phyloP scores from a whole-genome alignment of 116 monocot genomes.

The Zostera marina region DNA sequence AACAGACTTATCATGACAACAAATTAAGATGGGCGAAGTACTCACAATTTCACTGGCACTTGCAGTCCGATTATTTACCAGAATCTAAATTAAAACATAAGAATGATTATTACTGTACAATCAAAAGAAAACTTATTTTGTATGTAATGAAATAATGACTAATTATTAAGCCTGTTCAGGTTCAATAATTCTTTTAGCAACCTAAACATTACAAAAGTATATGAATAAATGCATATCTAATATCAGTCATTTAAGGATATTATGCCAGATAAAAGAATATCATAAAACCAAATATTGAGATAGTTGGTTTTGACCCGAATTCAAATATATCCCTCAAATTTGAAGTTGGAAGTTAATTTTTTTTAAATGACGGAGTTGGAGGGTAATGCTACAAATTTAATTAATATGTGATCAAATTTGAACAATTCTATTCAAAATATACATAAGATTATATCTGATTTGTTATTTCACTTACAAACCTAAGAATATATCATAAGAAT shows the following conservation, averaged over 20 bases:
- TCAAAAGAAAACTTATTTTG: background rate
- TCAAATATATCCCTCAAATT: too few species aligned
- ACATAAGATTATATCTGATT: too few species aligned
- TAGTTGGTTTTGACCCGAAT: too few species aligned
- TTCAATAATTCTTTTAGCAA: background rate
- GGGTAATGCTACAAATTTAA: too few species aligned
- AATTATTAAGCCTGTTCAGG: too few species aligned
- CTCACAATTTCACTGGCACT: constrained; percentile 97
- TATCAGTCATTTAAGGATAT: background rate
- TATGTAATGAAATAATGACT: background rate
- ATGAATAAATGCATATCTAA: too few species aligned
- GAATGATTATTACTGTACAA: background rate
- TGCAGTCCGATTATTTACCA: constrained; percentile 88
- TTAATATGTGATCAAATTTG: too few species aligned
- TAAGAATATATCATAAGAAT: background rate
- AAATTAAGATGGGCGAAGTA: background rate
- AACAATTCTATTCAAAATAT: too few species aligned
- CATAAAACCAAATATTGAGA: too few species aligned
- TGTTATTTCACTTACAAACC: too few species aligned
- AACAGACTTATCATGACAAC: background rate
- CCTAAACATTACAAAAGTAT: background rate
- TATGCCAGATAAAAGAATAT: background rate
- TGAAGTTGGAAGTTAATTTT: too few species aligned
- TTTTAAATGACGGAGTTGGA: too few species aligned
- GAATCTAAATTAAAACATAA: constrained; percentile 28